Base-by-base conservation (phyloP, 805 yeast species). In the Deakozyma indianensis region DNA sequence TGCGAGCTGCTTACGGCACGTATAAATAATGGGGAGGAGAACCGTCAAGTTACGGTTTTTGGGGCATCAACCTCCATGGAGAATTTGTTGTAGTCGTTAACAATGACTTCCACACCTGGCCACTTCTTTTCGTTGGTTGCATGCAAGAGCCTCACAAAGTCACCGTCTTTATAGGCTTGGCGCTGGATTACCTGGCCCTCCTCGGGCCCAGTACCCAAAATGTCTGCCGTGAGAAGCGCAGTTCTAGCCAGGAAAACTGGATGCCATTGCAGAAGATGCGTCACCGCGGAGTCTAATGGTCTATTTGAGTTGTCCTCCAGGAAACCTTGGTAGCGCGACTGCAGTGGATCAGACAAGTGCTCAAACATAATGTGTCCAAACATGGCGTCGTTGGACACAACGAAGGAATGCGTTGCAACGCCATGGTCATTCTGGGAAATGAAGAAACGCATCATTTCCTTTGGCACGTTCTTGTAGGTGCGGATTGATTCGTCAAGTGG, bases 221-320 rank as follows among this genome's bases (percentile, higher is more conserved):
- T 63, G 57, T 73, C 68, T 40, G 71, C 70, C 16, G 83, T 83
- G 2, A 84, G 73, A 14, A 83, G 62, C 0, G 82, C 78, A 2
- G 85, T 71, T 56, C 75, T 78, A 43, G 80, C 71, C 52, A 86
- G 66, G 18, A 83, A 62, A 16, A 73, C 73, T 14, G 95, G 94
- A 58, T 86, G 96, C 96, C 95, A 86, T 61, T 83, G 94, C 51
- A 84, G 65, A 23, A 84, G 69, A 56, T 86, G 95, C 3, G 83
- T 71, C 28, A 85, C 53, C 2, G 85, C 83, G 15, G 42, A 41
- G 15, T 43, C 48, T 4, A 45, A 43, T 16, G 50, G 44, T 22
- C 32, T 16, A 5, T 51, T 44, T 23, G 47, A 49, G 9, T 53
- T 77, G 40, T 71, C 71, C 43, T 61, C 60, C 5, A 74, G 74